A percentile compares a stretch with the other conserved stretches of the same genome.
Conservation (phyloP, 176 grass and related monocot genomes). For the Eleusine coracana region DNA sequence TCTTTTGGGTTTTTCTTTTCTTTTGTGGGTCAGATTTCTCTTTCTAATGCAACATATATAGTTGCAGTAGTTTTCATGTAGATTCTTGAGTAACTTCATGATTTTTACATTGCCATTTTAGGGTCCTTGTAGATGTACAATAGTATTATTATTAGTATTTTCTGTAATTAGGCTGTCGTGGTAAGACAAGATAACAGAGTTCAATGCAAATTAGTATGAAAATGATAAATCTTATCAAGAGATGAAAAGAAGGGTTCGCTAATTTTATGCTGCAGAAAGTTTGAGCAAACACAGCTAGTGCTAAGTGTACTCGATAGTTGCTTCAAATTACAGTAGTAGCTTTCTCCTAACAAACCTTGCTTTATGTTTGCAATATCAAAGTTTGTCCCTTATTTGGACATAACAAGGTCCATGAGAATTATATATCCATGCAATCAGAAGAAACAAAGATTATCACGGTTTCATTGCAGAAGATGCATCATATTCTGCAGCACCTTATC, state of each 20-base stretch:
- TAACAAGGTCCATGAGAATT: neutral
- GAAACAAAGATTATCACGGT: neutral
- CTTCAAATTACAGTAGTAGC: neutral
- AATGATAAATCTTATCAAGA: neutral
- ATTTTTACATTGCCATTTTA: neutral
- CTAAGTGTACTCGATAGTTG: neutral
- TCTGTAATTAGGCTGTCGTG: slow-evolving; percentile 11
- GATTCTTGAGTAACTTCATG: neutral
- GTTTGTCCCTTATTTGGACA: neutral
- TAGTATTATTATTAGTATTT: slow-evolving; percentile 3
- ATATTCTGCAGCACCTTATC: neutral
- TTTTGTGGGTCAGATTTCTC: slow-evolving; percentile 16
- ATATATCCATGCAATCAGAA: neutral
- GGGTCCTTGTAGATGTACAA: neutral
- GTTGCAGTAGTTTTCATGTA: slow-evolving; percentile 3
- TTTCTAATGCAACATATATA: neutral
- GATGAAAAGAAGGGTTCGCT: slow-evolving; percentile 1
- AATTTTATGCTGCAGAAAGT: slow-evolving; percentile 10
- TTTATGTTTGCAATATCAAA: neutral
- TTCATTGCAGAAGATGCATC: neutral
- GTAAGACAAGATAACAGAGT: neutral
- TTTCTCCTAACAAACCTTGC: slow-evolving; percentile 1
- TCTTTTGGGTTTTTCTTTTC: neutral
- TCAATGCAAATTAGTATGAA: neutral
- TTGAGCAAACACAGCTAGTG: neutral